Evolutionary conservation across 2,329 filamentous ascomycete genomes (phyloP), one percentile per base, ranked within the genome.

Genomic region (Colletotrichum sojae): DNA sequence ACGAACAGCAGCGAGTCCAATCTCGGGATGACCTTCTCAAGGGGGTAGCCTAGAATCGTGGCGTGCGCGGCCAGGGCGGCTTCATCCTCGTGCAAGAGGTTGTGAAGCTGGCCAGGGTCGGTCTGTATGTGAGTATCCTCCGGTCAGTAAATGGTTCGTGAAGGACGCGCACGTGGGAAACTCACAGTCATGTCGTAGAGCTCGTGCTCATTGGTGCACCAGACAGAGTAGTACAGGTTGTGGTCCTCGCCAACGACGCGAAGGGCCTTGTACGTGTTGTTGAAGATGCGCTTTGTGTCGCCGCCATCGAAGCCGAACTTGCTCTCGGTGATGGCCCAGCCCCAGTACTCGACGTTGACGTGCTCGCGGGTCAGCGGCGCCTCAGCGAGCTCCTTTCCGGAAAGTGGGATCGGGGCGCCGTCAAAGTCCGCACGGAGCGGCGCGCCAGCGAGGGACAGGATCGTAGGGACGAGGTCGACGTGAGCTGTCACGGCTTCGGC

Each of bases 1-100:
- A 90, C 86, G 56, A 90, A 80, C 12, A 90, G 79, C 0, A 91
- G 81, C 1, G 88, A 81, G 71, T 91, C 88, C 0, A 91, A 81
- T 5, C 87, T 83, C n/a, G 80, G 75, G n/a, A 84, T 73, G 2
- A 88, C 78, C 62, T 83, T 82, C 9, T 76, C 58, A 1, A 84
- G 71, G 16, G 79, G 74, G 12, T 77, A 72, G 5, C 78, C 79
- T 6, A 81, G 73, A n/a, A 83, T 64, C 2, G 63, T 69, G 9
- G 49, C 63, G 3, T 16, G 20, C 0, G 57, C 68, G 16, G 69
- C 59, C 13, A 68, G 31, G 10, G 52, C 48, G 6, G 46, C 46
- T 31, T 73, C 72, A 10, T 73, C 71, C 0, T 58, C 6, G 48
- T 73, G 72, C 6, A 78, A 67, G 2, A 78, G 73, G 22, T 78